Conservation (phyloP, 2,329 filamentous ascomycete species). For the Torrubiellomyces zombiae region DNA sequence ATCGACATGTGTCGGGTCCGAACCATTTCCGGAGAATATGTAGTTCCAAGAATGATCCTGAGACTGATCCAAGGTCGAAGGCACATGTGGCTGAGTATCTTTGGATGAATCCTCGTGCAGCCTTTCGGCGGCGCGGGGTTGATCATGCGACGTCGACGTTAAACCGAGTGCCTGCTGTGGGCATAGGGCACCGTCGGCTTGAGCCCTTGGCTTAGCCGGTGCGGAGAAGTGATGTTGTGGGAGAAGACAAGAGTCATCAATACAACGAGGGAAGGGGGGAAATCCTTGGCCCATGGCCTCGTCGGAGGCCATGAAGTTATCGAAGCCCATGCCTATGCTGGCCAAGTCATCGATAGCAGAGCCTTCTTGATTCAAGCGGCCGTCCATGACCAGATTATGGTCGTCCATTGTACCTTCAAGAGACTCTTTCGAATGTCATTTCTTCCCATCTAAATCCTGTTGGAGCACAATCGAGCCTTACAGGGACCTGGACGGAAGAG, state of each 20-base stretch:
- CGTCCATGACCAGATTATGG: too few relatives aligned
- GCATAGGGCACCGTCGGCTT: constrained; percentile 4
- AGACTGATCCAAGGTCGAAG: constrained; percentile 3
- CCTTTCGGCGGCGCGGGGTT: background rate
- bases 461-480: too few relatives aligned
- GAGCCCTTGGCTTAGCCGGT: constrained; percentile 4
- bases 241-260: constrained; percentile 17
- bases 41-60: constrained; percentile 6
- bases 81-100: constrained; percentile 1
- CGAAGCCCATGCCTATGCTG: constrained; percentile 11
- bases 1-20: constrained; percentile 2
- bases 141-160: background rate
- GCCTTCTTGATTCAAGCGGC: too few relatives aligned
- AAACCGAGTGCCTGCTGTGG: constrained; percentile 1
- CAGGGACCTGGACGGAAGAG: too few relatives aligned
- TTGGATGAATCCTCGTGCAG: background rate
- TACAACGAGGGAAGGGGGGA: constrained; percentile 11
- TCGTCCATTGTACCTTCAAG: too few relatives aligned
- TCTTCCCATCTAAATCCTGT: too few relatives aligned
- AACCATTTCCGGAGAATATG: constrained; percentile 5
- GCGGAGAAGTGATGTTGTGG: constrained; percentile 6
- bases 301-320: constrained; percentile 10
- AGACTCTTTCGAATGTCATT: too few relatives aligned
- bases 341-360: constrained; percentile 14
- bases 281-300: constrained; percentile 10